Percentiles rank a stretch among this genome's conserved stretches.
Conservation (phyloP, 306 rosid species). For the Lithocarpus polystachyus region DNA sequence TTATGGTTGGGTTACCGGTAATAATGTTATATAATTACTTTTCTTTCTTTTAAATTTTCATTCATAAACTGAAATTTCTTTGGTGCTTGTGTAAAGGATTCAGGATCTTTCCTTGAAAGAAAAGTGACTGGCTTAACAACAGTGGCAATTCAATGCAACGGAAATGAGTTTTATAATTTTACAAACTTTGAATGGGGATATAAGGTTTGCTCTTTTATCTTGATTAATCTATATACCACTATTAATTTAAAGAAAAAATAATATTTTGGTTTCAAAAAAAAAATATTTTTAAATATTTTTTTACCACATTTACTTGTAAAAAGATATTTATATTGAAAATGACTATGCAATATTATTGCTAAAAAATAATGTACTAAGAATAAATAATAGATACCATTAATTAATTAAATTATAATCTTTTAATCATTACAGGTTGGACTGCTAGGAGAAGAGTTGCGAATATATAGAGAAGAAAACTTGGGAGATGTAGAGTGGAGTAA, state of each 20-base stretch:
- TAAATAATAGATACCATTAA: no score
- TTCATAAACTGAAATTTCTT: background rate
- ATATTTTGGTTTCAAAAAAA: no score
- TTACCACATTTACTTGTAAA: background rate
- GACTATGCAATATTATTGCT: background rate
- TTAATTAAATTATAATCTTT: background rate
- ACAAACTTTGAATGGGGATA: slow-evolving; percentile 61
- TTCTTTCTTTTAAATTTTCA: background rate
- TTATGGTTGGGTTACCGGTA: slow-evolving; percentile 80
- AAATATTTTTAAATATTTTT: background rate
- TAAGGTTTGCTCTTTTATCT: slow-evolving; percentile 32
- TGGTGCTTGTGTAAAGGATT: slow-evolving; percentile 44
- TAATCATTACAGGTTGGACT: slow-evolving; percentile 47
- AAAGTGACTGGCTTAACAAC: slow-evolving; percentile 50
- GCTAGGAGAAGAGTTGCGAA: slow-evolving; percentile 48
- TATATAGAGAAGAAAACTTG: slow-evolving; percentile 36
- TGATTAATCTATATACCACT: background rate
- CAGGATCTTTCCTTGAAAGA: slow-evolving; percentile 73
- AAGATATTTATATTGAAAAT: background rate
- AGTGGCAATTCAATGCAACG: slow-evolving; percentile 49
- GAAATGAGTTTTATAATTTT: slow-evolving; percentile 38
- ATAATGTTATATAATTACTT: background rate
- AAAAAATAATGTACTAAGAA: background rate
- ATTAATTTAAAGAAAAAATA: no score
- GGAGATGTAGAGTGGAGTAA: slow-evolving; percentile 38